Conservation (phyloP, 192 early-diverging fungal genomes). For the Rhizophagus clarus region DNA sequence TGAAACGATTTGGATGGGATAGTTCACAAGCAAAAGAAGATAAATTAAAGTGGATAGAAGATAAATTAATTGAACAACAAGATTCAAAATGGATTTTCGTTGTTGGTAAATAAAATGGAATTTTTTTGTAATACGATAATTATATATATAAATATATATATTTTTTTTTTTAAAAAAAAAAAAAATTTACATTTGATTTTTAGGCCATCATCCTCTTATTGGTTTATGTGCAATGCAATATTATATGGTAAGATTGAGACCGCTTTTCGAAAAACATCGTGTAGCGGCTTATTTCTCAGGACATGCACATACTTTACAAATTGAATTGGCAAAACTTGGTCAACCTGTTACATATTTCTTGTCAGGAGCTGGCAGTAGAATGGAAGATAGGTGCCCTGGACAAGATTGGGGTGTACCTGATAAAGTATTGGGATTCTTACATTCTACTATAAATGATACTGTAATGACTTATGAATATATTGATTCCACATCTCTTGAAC, state of each 20-base stretch:
- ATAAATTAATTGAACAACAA: constrained; percentile 6
- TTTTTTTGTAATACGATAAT: too few species aligned
- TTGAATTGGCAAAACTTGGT: not conserved
- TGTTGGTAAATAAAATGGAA: not conserved
- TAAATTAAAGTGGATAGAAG: constrained; percentile 29
- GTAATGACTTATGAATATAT: not conserved
- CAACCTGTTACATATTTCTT: not conserved
- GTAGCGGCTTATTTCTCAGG: constrained; percentile 27
- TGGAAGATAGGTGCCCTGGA: not conserved
- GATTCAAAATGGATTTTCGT: constrained; percentile 32
- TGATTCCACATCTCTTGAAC: not conserved
- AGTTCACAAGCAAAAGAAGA: not conserved
- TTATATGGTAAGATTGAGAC: not conserved
- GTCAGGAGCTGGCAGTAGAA: constrained; percentile 25
- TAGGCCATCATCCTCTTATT: constrained; percentile 27
- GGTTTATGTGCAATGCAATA: not conserved
- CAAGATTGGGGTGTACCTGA: not conserved
- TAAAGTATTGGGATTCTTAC: not conserved
- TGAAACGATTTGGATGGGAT: not conserved
- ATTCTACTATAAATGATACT: not conserved
- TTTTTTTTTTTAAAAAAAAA: too few species aligned
- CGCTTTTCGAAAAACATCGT: constrained; percentile 15
- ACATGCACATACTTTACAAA: constrained; percentile 20
- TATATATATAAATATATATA: too few species aligned
- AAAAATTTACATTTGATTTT: not conserved